phyloP scores from a whole-genome alignment of 2,329 filamentous ascomycete genomes.

The Podosphaera fusca region DNA sequence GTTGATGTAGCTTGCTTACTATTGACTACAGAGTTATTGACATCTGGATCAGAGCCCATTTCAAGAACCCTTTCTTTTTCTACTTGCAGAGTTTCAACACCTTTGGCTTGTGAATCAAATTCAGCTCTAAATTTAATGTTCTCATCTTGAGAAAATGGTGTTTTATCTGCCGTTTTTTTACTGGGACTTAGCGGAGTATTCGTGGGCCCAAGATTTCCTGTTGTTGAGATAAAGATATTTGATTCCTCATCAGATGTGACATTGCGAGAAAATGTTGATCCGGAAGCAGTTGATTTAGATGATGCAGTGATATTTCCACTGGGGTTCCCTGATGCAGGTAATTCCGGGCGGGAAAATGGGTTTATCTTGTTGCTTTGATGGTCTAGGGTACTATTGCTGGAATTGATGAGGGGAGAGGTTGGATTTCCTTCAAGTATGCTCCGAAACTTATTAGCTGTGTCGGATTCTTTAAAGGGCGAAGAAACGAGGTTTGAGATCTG shows the following conservation, averaged over 20 bases:
- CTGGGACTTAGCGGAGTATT: neutral
- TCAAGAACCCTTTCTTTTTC: neutral
- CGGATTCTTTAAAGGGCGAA: neutral
- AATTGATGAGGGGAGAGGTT: neutral
- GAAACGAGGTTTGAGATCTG: neutral
- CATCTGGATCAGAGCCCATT: slow-evolving; percentile 1
- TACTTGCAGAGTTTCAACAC: neutral
- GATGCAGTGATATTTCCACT: neutral
- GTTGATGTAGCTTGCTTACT: neutral
- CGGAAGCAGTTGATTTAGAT: too few relatives aligned
- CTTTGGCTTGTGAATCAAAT: neutral
- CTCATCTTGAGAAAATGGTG: neutral
- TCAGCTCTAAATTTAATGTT: neutral
- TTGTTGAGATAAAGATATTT: too few relatives aligned
- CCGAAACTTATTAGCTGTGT: neutral
- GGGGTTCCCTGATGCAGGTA: too few relatives aligned
- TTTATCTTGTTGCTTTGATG: neutral
- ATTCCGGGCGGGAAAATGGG: neutral
- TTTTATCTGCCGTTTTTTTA: neutral
- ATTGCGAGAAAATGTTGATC: too few relatives aligned
- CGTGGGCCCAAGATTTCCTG: too few relatives aligned
- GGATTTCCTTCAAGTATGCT: slow-evolving; percentile 8
- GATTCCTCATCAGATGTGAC: too few relatives aligned
- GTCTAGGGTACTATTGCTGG: neutral
- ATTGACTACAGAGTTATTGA: neutral